Percentiles rank a stretch among this genome's conserved stretches.
Evolutionary conservation across 192 early-diverging fungal species (phyloP).

Genomic region (Anaeromyces robustus): DNA sequence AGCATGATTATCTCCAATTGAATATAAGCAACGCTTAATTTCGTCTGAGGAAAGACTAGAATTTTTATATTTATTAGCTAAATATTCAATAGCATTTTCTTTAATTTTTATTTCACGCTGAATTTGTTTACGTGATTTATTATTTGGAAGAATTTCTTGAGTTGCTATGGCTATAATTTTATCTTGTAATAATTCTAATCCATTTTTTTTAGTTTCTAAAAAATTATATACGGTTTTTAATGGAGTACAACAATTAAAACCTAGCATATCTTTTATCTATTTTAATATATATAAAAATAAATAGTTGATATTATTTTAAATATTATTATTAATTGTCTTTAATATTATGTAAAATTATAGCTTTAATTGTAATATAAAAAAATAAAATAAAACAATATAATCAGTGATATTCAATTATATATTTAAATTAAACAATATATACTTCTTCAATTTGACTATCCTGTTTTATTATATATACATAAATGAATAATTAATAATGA

Average conservation of each 20-base stretch:
- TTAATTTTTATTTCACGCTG: constrained; percentile 80
- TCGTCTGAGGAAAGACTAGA: constrained; percentile 34
- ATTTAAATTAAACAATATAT: neutral
- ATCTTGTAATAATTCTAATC: constrained; percentile 56
- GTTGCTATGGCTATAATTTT: constrained; percentile 58
- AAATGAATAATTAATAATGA: too few species aligned
- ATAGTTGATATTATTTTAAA: too few species aligned
- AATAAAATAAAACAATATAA: too few species aligned
- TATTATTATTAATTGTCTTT: too few species aligned
- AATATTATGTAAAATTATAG: too few species aligned
- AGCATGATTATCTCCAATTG: constrained; percentile 94
- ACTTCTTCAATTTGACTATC: neutral
- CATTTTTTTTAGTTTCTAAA: constrained; percentile 43
- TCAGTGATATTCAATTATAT: neutral
- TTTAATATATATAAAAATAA: neutral
- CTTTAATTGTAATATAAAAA: too few species aligned
- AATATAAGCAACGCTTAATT: constrained; percentile 78
- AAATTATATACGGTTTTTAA: constrained; percentile 81
- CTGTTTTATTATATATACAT: neutral
- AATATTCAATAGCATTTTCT: constrained; percentile 74
- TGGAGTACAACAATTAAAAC: constrained; percentile 60
- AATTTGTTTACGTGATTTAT: constrained; percentile 20
- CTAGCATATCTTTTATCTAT: constrained; percentile 62
- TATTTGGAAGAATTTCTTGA: constrained; percentile 30
- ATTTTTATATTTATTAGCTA: constrained; percentile 64